Evolutionary conservation across 257 asterid species (phyloP).

Genomic region (Eucommia ulmoides): DNA sequence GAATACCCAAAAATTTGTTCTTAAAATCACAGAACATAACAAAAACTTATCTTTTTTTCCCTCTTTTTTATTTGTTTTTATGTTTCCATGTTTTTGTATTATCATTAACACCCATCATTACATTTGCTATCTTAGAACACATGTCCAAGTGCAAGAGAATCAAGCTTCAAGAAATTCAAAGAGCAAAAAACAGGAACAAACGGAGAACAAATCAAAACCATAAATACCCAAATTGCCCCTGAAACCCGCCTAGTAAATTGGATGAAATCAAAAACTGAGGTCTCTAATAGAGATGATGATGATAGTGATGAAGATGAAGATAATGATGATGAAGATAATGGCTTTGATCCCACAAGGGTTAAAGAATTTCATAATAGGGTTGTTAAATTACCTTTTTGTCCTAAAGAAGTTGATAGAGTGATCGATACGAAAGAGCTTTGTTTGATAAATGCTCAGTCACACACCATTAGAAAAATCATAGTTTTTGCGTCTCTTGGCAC

Average conservation of each 20-base stretch:
- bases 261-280: constrained; percentile 7
- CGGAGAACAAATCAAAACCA: neutral
- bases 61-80: too few relatives aligned
- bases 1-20: too few relatives aligned
- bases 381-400: constrained; percentile 16
- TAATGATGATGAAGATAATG: neutral
- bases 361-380: constrained; percentile 5
- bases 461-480: constrained; percentile 19
- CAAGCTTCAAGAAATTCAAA: too few relatives aligned
- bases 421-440: constrained; percentile 9
- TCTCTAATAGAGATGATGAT: constrained; percentile 1
- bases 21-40: too few relatives aligned
- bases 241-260: too few relatives aligned
- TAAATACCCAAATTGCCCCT: constrained; percentile 1
- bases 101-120: too few relatives aligned
- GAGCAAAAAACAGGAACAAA: constrained; percentile 5
- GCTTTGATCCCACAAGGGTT: neutral
- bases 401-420: constrained; percentile 15
- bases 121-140: constrained; percentile 3
- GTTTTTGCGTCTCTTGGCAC: constrained; percentile 20
- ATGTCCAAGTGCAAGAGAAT: neutral
- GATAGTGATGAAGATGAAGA: constrained; percentile 5
- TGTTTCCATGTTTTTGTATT: too few relatives aligned
- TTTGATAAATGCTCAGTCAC: constrained; percentile 18
- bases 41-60: too few relatives aligned